Base-by-base conservation (phyloP, 1,139 yeast species). In the Waltiozyma sp. region DNA sequence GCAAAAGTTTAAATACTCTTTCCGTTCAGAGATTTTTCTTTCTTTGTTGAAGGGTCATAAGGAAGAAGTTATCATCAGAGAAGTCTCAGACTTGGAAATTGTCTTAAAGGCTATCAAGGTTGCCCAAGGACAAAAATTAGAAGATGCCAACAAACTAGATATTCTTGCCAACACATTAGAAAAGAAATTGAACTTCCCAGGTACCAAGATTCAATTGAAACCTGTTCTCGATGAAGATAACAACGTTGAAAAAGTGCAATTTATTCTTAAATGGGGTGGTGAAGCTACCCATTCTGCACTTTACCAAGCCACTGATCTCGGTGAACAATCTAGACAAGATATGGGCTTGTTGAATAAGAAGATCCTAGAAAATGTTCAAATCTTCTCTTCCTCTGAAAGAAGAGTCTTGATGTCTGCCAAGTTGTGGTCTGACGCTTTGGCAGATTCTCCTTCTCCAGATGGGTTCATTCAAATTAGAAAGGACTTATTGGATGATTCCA, bases 261-360 rank as follows among this genome's bases (percentile, higher is more conserved):
- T 93, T 49, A 93, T 91, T 49, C 70, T 91, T 55, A 93, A 93
- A 61, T 93, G 98, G 98, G 98, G 98, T 54, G 99, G 99, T 51
- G 99, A 93, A 62, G 96, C 98, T 10, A 93, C 99, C 1, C 99
- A 93, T 61, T 88, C 97, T 10, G 97, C 98, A 1, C 75, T 82
- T 47, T 85, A 87, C 60, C 99, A 93, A 65, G 95, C 96, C 1
- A 73, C 81, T 28, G 99, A 93, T 63, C 76, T 91, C 19, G 99
- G 98, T 43, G 97, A 91, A 55, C 96, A 89, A 63, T 75, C 84
- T 66, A 78, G 98, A 55, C 96, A 91, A 61, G 95, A 93, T 58
- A 74, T 89, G 55, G 80, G 86, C 58, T 71, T 93, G 46, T 70
- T 93, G 57, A 93, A 93, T 62, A 78, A 85, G 51, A 84, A 81